Conservation (phyloP, 768 basidiomycete genomes). For the Coprinellus micaceus region DNA sequence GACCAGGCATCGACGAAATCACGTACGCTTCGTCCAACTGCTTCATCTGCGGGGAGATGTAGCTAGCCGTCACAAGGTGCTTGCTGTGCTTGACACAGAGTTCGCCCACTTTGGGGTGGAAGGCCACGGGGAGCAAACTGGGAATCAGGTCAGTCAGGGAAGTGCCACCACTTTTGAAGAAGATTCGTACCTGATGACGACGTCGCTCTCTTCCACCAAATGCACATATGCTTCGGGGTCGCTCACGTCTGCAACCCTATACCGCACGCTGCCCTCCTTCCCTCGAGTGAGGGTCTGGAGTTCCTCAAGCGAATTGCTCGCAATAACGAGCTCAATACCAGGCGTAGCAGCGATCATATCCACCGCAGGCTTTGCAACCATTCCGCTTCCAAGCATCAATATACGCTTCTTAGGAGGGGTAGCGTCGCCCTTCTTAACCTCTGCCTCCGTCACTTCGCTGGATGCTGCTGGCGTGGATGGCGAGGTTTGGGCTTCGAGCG, state of each 20-base stretch:
- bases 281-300: constrained; percentile 41
- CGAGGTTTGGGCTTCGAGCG: background rate
- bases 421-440: background rate
- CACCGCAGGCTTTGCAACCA: constrained; percentile 90
- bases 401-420: constrained; percentile 53
- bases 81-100: constrained; percentile 65
- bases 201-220: constrained; percentile 63
- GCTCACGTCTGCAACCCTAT: constrained; percentile 56
- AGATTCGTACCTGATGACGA: constrained; percentile 73
- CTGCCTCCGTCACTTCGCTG: background rate
- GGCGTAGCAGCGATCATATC: constrained; percentile 60
- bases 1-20: background rate
- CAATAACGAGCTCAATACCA: constrained; percentile 72
- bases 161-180: background rate
- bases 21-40: constrained; percentile 57
- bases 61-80: constrained; percentile 89
- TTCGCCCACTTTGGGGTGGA: constrained; percentile 71
- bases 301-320: constrained; percentile 67
- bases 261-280: constrained; percentile 41
- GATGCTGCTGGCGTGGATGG: background rate
- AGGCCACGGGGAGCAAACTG: constrained; percentile 75
- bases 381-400: constrained; percentile 87
- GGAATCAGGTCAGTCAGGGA: background rate
- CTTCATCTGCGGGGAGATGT: constrained; percentile 77
- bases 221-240: constrained; percentile 41